Evolutionary conservation across 768 basidiomycete species (phyloP), one percentile per base, ranked within the genome.

Genomic region (Lactifluus subvellereus): DNA sequence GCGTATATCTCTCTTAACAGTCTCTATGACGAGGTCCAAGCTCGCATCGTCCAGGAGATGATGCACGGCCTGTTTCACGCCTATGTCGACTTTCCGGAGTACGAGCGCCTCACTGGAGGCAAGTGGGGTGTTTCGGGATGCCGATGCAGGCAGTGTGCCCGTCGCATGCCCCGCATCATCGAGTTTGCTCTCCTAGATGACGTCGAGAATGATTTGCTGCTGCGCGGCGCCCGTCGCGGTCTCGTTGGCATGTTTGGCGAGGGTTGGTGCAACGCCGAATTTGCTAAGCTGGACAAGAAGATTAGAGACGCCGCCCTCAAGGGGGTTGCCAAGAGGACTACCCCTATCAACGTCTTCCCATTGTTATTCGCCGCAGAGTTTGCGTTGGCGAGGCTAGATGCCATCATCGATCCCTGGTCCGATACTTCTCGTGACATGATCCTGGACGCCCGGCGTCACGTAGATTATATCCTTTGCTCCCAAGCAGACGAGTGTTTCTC

Each of bases 51-150:
- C 20, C 83, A 89, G 67, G 94, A 97, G 73, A 91, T 95, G 83
- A 81, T 88, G 68, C 94, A 95, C 69, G 93, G 94, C 2, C 84
- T 95, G 47, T 92, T 88, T 74, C 91, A 91, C 69, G 88, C 90
- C 1, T 89, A 87, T 69, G 79, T 91, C 51, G 82, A 87, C 32
- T 91, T 93, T 70, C 74, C 81, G n/a, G 85, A 86, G 64, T 92
- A 92, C 71, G 90, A 93, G 67, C 76, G 78, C 13, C 78, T 89
- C 67, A 91, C 88, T 0, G 81, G 78, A 0, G 84, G 89, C 40
- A 83, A 84, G 64, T 94, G 91, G 91, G 91, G 89, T 32, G 84
- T 84, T 0, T 88, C 87, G 2, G 91, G 91, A 1, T 94, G 92
- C 72, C 80, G 87, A 45, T 96, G 94, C 69, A 80, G 86, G 37